Conservation (phyloP, 2,329 filamentous ascomycete species). For the Colletotrichum sansevieriae region DNA sequence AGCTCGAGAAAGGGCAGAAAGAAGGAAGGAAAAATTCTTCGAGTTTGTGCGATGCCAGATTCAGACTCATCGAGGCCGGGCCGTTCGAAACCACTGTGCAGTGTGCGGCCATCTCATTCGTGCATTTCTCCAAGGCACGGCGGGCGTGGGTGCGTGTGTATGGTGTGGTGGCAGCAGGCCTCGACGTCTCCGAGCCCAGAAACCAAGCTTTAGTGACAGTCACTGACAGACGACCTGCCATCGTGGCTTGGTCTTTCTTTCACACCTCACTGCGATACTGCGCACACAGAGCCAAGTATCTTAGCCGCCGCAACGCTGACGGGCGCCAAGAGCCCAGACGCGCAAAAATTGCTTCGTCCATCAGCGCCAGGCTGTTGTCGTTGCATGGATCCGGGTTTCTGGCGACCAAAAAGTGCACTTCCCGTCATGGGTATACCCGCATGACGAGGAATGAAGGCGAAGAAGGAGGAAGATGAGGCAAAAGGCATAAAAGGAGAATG, state of each 20-base stretch:
- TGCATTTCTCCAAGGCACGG: slow-evolving; percentile 12
- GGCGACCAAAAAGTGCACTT: not conserved
- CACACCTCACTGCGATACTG: slow-evolving; percentile 18
- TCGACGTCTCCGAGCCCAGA: too few species aligned
- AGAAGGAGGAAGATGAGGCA: not conserved
- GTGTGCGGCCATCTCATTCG: not conserved
- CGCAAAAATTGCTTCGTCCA: slow-evolving; percentile 31
- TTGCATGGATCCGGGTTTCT: not conserved
- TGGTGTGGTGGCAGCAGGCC: not conserved
- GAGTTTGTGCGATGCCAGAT: slow-evolving; percentile 2
- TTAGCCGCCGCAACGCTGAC: slow-evolving; percentile 32
- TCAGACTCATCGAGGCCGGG: not conserved
- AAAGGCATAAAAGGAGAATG: not conserved
- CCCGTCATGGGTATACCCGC: not conserved
- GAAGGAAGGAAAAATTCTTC: slow-evolving; percentile 4
- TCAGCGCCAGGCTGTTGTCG: slow-evolving; percentile 10
- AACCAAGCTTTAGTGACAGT: not conserved
- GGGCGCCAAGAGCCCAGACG: not conserved
- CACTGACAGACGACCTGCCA: not conserved
- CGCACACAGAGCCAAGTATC: not conserved
- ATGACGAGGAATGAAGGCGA: slow-evolving; percentile 6
- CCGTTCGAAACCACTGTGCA: too few species aligned
- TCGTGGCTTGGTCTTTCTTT: not conserved
- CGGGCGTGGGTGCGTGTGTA: not conserved
- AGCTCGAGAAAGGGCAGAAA: not conserved